These are phyloP conservation scores for Magnolia changhungtana DNA, from an alignment of 164 flowering plant species.

Conservation along the genomic window DNA sequence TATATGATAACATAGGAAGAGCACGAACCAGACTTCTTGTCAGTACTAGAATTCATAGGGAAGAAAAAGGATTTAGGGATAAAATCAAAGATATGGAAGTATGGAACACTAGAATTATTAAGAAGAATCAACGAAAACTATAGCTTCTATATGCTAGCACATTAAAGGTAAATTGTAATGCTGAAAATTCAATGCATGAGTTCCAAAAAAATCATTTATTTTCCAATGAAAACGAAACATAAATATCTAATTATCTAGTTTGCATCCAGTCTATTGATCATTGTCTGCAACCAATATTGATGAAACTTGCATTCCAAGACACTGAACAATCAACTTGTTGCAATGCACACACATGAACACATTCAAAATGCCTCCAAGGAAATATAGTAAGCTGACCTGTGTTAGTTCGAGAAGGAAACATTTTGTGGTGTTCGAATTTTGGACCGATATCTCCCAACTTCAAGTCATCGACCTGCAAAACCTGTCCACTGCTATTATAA, in stretches of 20 bases:
- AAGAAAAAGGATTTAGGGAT: no score
- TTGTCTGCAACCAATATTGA: background rate
- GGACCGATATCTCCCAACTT: conserved; percentile 89
- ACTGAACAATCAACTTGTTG: background rate
- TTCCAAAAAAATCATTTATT: background rate
- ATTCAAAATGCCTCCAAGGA: background rate
- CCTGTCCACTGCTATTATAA: conserved; percentile 43
- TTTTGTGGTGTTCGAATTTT: conserved; percentile 79
- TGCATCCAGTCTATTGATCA: background rate
- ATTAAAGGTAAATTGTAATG: no score
- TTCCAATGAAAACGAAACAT: background rate
- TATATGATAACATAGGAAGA: no score
- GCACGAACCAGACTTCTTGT: no score
- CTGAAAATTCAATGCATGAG: background rate
- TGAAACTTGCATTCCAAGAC: background rate
- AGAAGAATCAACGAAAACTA: no score
- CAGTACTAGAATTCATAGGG: no score
- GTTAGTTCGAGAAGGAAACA: conserved; percentile 93
- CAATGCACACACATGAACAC: background rate
- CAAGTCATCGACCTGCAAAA: conserved; percentile 72
- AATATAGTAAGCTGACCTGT: conserved; percentile 55
- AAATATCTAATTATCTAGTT: background rate
- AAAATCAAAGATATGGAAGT: no score
- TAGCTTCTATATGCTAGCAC: no score
- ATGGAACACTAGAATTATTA: no score